phyloP scores from a whole-genome alignment of 2,329 filamentous ascomycete genomes.

The Sporothrix brasiliensis region DNA sequence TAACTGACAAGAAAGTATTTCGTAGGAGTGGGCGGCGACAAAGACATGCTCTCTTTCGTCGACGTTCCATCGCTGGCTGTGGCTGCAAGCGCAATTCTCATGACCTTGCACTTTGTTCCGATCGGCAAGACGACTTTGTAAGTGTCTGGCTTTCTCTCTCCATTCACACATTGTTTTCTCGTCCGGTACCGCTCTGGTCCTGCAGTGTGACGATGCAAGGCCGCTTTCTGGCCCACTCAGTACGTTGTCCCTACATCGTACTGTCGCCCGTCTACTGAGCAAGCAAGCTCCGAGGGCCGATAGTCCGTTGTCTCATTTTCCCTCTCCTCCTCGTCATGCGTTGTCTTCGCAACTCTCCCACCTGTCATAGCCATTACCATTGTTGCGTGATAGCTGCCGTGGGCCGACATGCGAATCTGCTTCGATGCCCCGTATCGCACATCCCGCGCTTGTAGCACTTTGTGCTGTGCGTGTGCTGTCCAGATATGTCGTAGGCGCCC shows the following conservation, averaged over 20 bases:
- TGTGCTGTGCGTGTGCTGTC: neutral
- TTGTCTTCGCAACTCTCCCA: neutral
- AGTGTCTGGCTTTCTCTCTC: neutral
- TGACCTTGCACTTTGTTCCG: neutral
- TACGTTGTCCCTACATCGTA: neutral
- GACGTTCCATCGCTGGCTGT: neutral
- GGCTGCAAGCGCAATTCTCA: neutral
- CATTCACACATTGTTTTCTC: neutral
- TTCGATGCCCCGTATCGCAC: neutral
- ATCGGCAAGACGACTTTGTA: neutral
- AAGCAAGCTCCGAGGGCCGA: neutral
- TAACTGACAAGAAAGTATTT: neutral
- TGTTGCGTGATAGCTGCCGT: conserved; percentile 23
- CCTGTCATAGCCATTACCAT: neutral
- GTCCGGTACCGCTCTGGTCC: conserved; percentile 16
- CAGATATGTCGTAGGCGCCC: conserved; percentile 13
- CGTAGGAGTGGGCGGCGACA: neutral
- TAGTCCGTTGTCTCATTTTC: neutral
- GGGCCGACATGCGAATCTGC: conserved; percentile 2
- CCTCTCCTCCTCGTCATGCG: neutral
- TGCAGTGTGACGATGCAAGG: conserved; percentile 14
- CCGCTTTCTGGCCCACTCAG: neutral
- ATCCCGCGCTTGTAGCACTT: neutral
- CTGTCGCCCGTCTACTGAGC: neutral
- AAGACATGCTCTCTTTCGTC: neutral